Percentiles rank a stretch among this genome's conserved stretches.
Conservation (phyloP, 768 basidiomycete genomes). For the Stropharia rugosoannulata region DNA sequence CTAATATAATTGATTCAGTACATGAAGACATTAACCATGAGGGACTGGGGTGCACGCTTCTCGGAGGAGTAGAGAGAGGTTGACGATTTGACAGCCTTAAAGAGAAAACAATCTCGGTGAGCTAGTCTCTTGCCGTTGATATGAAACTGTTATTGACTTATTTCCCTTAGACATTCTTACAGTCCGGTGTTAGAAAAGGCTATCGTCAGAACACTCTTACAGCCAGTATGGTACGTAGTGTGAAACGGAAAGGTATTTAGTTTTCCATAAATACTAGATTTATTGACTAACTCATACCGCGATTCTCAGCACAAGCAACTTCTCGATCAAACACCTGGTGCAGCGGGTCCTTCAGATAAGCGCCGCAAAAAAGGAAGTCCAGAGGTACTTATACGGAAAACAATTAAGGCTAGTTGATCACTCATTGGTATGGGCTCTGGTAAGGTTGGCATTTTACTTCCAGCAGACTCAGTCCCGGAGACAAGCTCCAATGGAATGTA, state of each 20-base stretch:
- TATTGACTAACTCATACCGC: too few species aligned
- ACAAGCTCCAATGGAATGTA: too few species aligned
- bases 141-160: too few species aligned
- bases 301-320: background rate
- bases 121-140: too few species aligned
- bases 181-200: too few species aligned
- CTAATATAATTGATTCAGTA: slow-evolving; percentile 24
- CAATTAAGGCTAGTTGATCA: background rate
- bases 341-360: too few species aligned
- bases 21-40: slow-evolving; percentile 27
- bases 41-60: slow-evolving; percentile 15
- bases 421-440: slow-evolving; percentile 1
- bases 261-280: too few species aligned
- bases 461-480: background rate
- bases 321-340: background rate
- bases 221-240: too few species aligned
- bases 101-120: background rate
- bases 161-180: too few species aligned
- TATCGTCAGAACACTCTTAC: too few species aligned
- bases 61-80: slow-evolving; percentile 8
- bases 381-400: background rate
- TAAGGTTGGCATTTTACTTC: slow-evolving; percentile 1
- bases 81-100: slow-evolving; percentile 7
- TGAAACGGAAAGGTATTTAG: too few species aligned
- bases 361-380: too few species aligned